Percentiles rank a stretch among this genome's conserved stretches.
Conservation (phyloP, 352 stramenopile genomes). For the Pythium vanterpoolii region DNA sequence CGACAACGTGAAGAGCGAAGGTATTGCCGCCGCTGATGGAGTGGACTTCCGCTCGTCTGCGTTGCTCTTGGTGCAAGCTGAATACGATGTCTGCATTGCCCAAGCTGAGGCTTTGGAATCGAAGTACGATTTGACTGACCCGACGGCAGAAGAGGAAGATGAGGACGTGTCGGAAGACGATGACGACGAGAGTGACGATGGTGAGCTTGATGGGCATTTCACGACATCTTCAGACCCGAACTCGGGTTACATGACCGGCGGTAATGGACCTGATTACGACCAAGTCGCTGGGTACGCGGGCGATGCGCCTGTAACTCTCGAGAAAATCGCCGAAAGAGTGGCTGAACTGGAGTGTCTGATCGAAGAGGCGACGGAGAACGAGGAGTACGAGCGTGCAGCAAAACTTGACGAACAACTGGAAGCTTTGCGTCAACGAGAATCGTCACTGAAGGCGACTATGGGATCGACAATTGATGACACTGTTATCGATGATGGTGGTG, state of each 20-base stretch:
- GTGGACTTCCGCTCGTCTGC: slow-evolving; percentile 70
- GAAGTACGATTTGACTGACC: slow-evolving; percentile 68
- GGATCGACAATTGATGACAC: background rate
- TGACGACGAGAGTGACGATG: slow-evolving; percentile 42
- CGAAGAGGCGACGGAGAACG: slow-evolving; percentile 72
- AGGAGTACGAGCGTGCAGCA: slow-evolving; percentile 78
- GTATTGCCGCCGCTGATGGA: slow-evolving; percentile 42
- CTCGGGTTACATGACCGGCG: slow-evolving; percentile 5
- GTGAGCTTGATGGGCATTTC: slow-evolving; percentile 29
- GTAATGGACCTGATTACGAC: slow-evolving; percentile 14
- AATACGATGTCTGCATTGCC: slow-evolving; percentile 66
- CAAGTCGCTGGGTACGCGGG: slow-evolving; percentile 24
- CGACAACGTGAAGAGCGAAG: slow-evolving; percentile 64
- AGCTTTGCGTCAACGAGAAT: slow-evolving; percentile 45
- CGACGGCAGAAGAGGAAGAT: slow-evolving; percentile 48
- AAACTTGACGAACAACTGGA: slow-evolving; percentile 77
- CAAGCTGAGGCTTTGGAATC: slow-evolving; percentile 61
- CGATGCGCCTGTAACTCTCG: slow-evolving; percentile 33
- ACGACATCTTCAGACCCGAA: background rate
- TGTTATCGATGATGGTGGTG: background rate
- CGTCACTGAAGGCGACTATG: slow-evolving; percentile 32
- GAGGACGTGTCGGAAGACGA: slow-evolving; percentile 50
- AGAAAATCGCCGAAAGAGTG: slow-evolving; percentile 61
- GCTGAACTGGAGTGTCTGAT: slow-evolving; percentile 62
- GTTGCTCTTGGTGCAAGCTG: slow-evolving; percentile 66